A percentile compares a stretch with the other conserved stretches of the same genome.
These are phyloP conservation scores for Trichoderma orchidacearum DNA, from an alignment of 495 filamentous ascomycete species.

Conservation along the genomic window DNA sequence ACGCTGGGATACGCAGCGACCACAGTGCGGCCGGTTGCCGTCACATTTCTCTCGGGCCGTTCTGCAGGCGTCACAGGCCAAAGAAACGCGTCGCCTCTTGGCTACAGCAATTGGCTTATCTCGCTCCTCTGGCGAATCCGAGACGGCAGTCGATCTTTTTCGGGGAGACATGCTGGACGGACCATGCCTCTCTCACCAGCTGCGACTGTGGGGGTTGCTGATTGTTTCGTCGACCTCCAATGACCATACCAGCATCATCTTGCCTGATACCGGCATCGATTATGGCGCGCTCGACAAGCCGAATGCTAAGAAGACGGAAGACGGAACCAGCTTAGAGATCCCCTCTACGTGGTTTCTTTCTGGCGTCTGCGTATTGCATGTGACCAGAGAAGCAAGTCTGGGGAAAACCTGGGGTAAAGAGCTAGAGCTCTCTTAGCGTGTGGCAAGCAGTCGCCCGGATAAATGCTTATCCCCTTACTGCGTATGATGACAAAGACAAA, in stretches of 20 bases:
- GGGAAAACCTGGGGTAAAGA: background rate
- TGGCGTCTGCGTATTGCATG: background rate
- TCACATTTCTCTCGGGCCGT: slow-evolving; percentile 55
- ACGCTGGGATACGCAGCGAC: slow-evolving; percentile 45
- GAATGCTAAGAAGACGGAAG: background rate
- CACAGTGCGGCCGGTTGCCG: slow-evolving; percentile 46
- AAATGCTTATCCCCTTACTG: slow-evolving; percentile 13
- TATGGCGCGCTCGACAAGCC: background rate
- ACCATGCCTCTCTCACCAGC: background rate
- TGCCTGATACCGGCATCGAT: background rate
- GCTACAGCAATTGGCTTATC: slow-evolving; percentile 8
- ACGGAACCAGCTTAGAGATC: background rate
- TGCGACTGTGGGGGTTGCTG: background rate
- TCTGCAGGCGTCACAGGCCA: slow-evolving; percentile 56
- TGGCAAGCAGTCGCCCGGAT: slow-evolving; percentile 1
- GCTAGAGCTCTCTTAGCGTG: background rate
- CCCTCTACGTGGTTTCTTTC: background rate
- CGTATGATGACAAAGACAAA: background rate
- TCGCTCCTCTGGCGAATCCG: slow-evolving; percentile 1
- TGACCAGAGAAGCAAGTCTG: background rate
- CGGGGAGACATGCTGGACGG: background rate
- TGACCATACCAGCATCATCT: background rate
- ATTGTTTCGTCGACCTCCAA: background rate
- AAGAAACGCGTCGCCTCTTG: slow-evolving; percentile 48
- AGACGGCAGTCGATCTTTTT: background rate